Evolutionary conservation across 2,329 filamentous ascomycete species (phyloP), one percentile per base, ranked within the genome.

Genomic region (Lachnellula subtilissima): DNA sequence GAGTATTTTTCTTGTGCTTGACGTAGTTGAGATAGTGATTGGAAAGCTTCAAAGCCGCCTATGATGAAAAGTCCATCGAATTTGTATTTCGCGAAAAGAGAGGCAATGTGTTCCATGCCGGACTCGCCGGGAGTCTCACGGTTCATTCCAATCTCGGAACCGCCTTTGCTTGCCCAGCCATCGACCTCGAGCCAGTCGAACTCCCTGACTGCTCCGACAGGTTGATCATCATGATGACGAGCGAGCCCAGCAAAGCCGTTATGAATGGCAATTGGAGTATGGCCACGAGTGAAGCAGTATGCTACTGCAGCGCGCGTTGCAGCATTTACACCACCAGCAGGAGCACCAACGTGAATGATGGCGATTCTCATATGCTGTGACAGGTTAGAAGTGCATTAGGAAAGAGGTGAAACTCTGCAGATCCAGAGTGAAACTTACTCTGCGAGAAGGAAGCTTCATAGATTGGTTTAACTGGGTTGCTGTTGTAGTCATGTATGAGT

Each of bases 91-190:
- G 89, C 84, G 70, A 99, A 91, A 62, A 93, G 86, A 65, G 85
- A 83, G 36, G 93, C 92, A 25, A 94, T 89, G 47, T 81, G 83
- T 65, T 89, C 86, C 73, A 97, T 87, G 65, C 95, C 92, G 0
- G 83, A 85, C 67, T 96, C 92, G 19, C 83, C 84, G 5, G 94
- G 94, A 35, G 97, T 83, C 68, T 91, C 91, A 67, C 94, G 89
- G 78, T 99, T 99, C 25, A 93, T 99, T 64, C 94, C 94, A 67
- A 99, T 97, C 72, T 99, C 94, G 2, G 92, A 97, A 59, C 94
- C 94, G 70, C 94, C 94, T 75, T 91, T 93, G 75, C 91, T 96
- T 14, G 93, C 91, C 94, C 94, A 99, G 59, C 84, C 80, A 70
- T 97, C 93, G 5, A 95, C 91, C 69, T 97, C 94, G 19, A 97